Evolutionary conservation across 768 basidiomycete genomes (phyloP).

Genomic region (Hericium coralloides): DNA sequence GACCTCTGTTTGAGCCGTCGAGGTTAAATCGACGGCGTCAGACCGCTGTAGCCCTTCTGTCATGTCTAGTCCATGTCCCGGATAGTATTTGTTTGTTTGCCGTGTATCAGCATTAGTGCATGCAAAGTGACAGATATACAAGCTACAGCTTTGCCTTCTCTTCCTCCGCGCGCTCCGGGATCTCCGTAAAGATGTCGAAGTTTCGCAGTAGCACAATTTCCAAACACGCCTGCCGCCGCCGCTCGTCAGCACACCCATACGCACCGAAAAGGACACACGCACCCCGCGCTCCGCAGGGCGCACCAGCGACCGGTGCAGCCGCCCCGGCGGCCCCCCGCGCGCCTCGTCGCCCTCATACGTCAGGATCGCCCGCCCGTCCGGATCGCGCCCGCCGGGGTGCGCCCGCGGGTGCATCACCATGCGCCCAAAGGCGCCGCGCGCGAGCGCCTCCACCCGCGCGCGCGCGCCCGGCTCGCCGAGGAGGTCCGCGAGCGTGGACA

Average conservation of each 20-base stretch:
- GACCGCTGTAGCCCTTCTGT: too few species aligned
- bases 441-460: constrained; percentile 35
- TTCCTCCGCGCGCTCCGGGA: constrained; percentile 11
- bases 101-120: neutral
- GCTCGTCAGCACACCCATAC: neutral
- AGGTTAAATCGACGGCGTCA: too few species aligned
- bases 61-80: too few species aligned
- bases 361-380: constrained; percentile 36
- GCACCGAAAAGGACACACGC: constrained; percentile 19
- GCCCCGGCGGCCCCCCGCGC: constrained; percentile 49
- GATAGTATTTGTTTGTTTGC: too few species aligned
- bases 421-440: constrained; percentile 47
- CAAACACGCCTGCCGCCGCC: constrained; percentile 31
- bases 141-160: neutral
- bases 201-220: constrained; percentile 51
- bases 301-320: constrained; percentile 49
- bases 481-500: constrained; percentile 49
- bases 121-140: neutral
- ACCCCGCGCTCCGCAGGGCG: constrained; percentile 42
- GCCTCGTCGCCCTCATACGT: constrained; percentile 68
- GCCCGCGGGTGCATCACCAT: constrained; percentile 50
- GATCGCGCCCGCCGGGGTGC: constrained; percentile 28
- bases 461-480: constrained; percentile 42
- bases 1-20: neutral
- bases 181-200: constrained; percentile 55